phyloP scores from a whole-genome alignment of 2,329 filamentous ascomycete genomes.

The Chaetomium sp. region DNA sequence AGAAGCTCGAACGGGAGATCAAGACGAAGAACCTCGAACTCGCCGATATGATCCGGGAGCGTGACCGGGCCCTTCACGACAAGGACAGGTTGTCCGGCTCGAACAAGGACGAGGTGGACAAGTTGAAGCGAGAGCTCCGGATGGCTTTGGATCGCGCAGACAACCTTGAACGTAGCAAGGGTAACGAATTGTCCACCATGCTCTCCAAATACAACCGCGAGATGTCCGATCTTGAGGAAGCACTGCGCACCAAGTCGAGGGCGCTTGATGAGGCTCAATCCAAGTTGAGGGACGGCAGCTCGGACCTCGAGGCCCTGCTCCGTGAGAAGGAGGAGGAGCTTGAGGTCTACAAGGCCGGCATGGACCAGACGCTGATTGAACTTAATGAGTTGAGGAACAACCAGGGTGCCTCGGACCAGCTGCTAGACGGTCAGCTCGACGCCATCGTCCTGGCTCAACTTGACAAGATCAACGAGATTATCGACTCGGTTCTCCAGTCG shows the following conservation, averaged over 20 bases:
- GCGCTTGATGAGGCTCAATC: conserved; percentile 77
- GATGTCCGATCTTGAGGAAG: conserved; percentile 93
- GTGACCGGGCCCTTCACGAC: conserved; percentile 88
- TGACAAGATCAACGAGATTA: conserved; percentile 92
- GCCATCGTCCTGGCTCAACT: conserved; percentile 79
- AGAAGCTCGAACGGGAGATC: conserved; percentile 93
- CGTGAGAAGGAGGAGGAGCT: conserved; percentile 96
- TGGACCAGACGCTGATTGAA: conserved; percentile 93
- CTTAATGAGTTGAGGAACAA: conserved; percentile 79
- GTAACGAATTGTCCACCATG: conserved; percentile 90
- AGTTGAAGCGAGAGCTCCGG: conserved; percentile 85
- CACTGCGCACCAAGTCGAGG: conserved; percentile 78
- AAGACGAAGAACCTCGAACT: conserved; percentile 99
- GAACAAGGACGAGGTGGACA: conserved; percentile 90
- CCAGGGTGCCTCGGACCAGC: conserved; percentile 69
- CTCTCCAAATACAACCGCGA: conserved; percentile 94
- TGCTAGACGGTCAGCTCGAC: conserved; percentile 85
- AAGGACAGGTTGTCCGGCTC: conserved; percentile 80
- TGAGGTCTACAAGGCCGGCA: conserved; percentile 94
- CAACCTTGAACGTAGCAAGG: conserved; percentile 86
- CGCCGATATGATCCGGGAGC: conserved; percentile 96
- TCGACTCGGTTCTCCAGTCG: conserved; percentile 90
- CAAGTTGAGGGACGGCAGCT: conserved; percentile 71
- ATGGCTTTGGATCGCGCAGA: conserved; percentile 89
- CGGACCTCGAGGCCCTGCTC: conserved; percentile 77